A percentile compares a stretch with the other conserved stretches of the same genome.
phyloP scores from a whole-genome alignment of 768 basidiomycete genomes.

The Suillus ampliporus region DNA sequence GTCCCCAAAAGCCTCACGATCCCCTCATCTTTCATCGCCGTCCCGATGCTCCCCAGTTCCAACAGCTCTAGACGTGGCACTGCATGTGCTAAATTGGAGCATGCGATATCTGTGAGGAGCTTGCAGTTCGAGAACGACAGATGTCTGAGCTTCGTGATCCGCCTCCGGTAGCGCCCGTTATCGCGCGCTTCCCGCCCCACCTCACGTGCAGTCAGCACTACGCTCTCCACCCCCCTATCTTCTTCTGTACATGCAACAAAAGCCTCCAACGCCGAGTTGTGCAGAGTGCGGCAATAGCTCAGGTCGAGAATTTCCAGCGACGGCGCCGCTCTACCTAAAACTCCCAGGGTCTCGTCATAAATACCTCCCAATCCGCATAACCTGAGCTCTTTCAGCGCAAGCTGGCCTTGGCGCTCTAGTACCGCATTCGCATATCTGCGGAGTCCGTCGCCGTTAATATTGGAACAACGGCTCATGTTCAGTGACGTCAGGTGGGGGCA shows the following conservation, averaged over 20 bases:
- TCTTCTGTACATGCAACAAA: constrained; percentile 61
- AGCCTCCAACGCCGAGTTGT: constrained; percentile 77
- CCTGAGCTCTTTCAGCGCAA: constrained; percentile 65
- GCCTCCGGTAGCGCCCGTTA: constrained; percentile 53
- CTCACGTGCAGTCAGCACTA: constrained; percentile 64
- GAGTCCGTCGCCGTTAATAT: constrained; percentile 71
- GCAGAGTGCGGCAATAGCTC: constrained; percentile 71
- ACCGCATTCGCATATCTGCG: constrained; percentile 51
- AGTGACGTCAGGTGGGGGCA: constrained; percentile 63
- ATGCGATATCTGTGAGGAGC: constrained; percentile 75
- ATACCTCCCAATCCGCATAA: constrained; percentile 70
- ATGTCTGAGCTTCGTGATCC: constrained; percentile 74
- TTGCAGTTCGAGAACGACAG: constrained; percentile 73
- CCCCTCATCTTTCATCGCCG: constrained; percentile 74
- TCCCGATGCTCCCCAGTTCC: constrained; percentile 79
- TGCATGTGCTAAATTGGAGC: constrained; percentile 70
- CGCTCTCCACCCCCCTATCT: constrained; percentile 40
- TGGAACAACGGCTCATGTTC: constrained; percentile 74
- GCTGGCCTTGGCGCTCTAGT: constrained; percentile 49
- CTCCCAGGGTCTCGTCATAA: constrained; percentile 64
- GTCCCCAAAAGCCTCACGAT: constrained; percentile 71
- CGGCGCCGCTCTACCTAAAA: constrained; percentile 71
- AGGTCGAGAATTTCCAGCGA: constrained; percentile 81
- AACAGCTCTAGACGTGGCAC: constrained; percentile 77
- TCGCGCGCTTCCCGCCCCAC: constrained; percentile 66